A percentile compares a stretch with the other conserved stretches of the same genome.
Conservation (phyloP, 306 rosid species). For the Rosa persica region DNA sequence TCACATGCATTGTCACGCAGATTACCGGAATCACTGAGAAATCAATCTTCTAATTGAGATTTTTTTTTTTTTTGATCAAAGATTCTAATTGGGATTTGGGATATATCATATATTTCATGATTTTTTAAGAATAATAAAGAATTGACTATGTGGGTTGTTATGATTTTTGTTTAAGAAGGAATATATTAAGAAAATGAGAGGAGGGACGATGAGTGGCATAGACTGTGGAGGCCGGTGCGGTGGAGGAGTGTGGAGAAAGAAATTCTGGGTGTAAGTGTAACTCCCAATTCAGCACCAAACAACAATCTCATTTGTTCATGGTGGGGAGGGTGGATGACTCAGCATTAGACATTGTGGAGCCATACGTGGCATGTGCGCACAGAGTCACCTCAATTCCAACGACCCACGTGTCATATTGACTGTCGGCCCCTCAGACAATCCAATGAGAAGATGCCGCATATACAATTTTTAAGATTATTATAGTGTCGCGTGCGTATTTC, state of each 20-base stretch:
- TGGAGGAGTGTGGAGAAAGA: not conserved
- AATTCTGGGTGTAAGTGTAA: not conserved
- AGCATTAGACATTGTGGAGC: not conserved
- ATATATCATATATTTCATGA: not conserved
- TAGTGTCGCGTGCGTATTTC: no score
- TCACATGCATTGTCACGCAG: not conserved
- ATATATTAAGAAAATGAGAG: not conserved
- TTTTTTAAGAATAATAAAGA: not conserved
- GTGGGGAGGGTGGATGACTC: not conserved
- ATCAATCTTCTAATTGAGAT: constrained; percentile 1
- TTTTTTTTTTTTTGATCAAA: no score
- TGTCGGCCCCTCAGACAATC: not conserved
- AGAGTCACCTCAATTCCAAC: not conserved
- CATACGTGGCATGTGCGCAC: not conserved
- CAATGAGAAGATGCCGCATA: not conserved
- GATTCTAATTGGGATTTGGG: constrained; percentile 3
- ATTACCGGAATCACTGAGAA: not conserved
- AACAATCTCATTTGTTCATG: not conserved
- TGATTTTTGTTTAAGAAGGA: not conserved
- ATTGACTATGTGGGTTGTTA: not conserved
- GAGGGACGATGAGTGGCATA: not conserved
- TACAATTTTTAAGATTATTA: not conserved
- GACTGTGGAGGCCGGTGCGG: constrained; percentile 4
- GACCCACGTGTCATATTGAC: no score
- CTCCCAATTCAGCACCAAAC: not conserved